Evolutionary conservation across 805 yeast species (phyloP), one percentile per base, ranked within the genome.

Genomic region (Zygosaccharomyces lentus): DNA sequence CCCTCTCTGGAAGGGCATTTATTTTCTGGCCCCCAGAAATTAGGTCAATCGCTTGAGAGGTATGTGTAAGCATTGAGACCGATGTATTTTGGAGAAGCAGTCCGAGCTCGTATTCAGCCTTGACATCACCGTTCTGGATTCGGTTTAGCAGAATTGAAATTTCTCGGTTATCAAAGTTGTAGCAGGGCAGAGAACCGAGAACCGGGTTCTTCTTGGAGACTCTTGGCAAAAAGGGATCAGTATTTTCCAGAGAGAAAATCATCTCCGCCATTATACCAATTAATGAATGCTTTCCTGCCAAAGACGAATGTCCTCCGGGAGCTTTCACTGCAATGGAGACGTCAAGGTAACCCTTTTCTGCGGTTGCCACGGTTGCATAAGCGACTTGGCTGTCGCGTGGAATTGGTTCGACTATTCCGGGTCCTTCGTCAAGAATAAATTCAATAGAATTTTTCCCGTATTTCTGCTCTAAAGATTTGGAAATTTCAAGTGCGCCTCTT

Each of bases 1-100:
- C 43, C 36, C 36, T 40, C 12, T 40, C 43, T 40, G 43, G 43
- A 9, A 40, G 43, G 13, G 43, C 43, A 40, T 40, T 40, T 27
- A 40, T 40, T 17, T 40, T 40, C 36, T 40, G 43, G 15, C 43
- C 43, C n/a, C 43, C 43, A 15, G 21, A 15, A 8, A 40, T 40
- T 29, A 40, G n/a, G 6, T 40, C 43, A 12, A 40, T 40, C 30
- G 36, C 43, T n/a, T 40, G 43, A 29, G 43, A 40, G 12, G 43
- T 40, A 40, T 6, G 43, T 10, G 43, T 40, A 15, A 29, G 23
- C 16, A 16, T n/a, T 19, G 43, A 27, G 24, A 40, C 4, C 6
- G 43, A 40, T 13, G 43, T 29, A 40, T 27, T 40, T 30, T 40
- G 43, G 27, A 40, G 43, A 26, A 29, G 36, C 9, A 16, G 12